A percentile compares a stretch with the other conserved stretches of the same genome.
Conservation (phyloP, 1,284 basidiomycete genomes). For the Tausonia pullulans region DNA sequence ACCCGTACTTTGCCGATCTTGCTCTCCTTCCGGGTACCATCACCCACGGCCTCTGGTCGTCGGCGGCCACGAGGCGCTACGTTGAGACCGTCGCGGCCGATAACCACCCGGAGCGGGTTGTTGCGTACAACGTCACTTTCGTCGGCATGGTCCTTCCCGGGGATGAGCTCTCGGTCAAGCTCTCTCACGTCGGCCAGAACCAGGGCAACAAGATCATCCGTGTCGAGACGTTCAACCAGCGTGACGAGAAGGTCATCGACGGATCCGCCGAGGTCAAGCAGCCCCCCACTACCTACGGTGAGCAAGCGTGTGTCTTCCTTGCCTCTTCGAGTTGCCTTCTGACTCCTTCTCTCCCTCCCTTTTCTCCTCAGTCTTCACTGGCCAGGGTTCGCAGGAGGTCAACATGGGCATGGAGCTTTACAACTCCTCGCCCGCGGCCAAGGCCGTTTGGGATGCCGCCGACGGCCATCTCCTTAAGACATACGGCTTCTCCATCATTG, state of each 20-base stretch:
- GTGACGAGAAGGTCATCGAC: slow-evolving; percentile 80
- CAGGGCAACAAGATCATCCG: slow-evolving; percentile 86
- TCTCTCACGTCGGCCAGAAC: slow-evolving; percentile 83
- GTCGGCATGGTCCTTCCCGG: slow-evolving; percentile 97
- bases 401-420: slow-evolving; percentile 99
- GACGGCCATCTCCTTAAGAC: slow-evolving; percentile 86
- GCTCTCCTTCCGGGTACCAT: slow-evolving; percentile 91
- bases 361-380: slow-evolving; percentile 64
- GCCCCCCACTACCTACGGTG: slow-evolving; percentile 68
- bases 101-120: slow-evolving; percentile 80
- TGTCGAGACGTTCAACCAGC: slow-evolving; percentile 75
- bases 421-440: slow-evolving; percentile 80
- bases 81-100: slow-evolving; percentile 90
- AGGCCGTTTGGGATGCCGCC: slow-evolving; percentile 92
- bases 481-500: slow-evolving; percentile 92
- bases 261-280: slow-evolving; percentile 89
- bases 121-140: slow-evolving; percentile 82
- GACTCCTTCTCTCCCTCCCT: too few relatives aligned
- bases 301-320: too few relatives aligned
- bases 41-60: slow-evolving; percentile 95
- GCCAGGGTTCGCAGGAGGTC: slow-evolving; percentile 94
- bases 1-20: slow-evolving; percentile 94
- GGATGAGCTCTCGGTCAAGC: slow-evolving; percentile 75
- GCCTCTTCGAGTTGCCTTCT: too few relatives aligned
- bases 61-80: slow-evolving; percentile 83